Evolutionary conservation across 2,329 filamentous ascomycete species (phyloP).

Genomic region (Cladophialophora immunda): DNA sequence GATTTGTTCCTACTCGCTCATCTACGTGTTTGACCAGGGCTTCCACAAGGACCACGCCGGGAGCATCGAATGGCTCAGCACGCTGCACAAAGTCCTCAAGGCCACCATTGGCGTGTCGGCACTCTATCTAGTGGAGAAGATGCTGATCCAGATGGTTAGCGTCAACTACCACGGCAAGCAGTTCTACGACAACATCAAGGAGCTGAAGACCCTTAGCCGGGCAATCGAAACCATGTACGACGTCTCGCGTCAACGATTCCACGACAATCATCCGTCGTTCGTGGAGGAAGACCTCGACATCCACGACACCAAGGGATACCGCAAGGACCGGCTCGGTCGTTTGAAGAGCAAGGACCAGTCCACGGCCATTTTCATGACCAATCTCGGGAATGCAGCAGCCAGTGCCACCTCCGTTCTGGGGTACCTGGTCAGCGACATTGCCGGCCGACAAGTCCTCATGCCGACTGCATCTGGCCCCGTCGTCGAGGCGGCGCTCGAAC

Average conservation of each 20-base stretch:
- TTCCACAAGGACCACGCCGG: constrained; percentile 28
- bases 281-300: constrained; percentile 32
- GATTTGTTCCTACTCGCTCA: constrained; percentile 24
- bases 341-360: constrained; percentile 19
- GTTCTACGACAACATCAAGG: constrained; percentile 34
- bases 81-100: constrained; percentile 32
- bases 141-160: constrained; percentile 33
- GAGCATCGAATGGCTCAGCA: constrained; percentile 27
- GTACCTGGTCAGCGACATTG: constrained; percentile 30
- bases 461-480: constrained; percentile 43
- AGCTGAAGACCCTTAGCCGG: constrained; percentile 30
- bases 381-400: constrained; percentile 28
- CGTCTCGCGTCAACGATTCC: constrained; percentile 27
- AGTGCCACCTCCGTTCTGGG: constrained; percentile 28
- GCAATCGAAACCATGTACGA: constrained; percentile 35
- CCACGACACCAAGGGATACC: constrained; percentile 30
- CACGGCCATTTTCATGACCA: constrained; percentile 30
- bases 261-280: constrained; percentile 26
- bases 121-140: constrained; percentile 49
- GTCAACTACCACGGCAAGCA: constrained; percentile 35
- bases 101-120: constrained; percentile 32
- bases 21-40: constrained; percentile 29
- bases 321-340: constrained; percentile 26
- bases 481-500: constrained; percentile 43
- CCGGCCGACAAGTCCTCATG: constrained; percentile 28